Evolutionary conservation across 139 green algal genomes (phyloP).

Genomic region (Volvox reticuliferus): DNA sequence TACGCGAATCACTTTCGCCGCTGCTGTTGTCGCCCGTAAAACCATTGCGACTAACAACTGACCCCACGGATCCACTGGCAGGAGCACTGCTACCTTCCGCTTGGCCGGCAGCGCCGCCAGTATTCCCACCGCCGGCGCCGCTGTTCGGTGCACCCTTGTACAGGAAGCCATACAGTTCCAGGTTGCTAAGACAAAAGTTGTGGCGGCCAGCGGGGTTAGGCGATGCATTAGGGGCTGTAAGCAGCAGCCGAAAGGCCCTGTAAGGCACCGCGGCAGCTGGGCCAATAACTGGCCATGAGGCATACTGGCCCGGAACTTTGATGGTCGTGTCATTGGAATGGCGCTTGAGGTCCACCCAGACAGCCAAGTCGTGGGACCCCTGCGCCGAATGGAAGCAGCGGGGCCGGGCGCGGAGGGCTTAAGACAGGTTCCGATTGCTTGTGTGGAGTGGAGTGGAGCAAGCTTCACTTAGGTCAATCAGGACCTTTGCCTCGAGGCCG

Average conservation of each 20-base stretch:
- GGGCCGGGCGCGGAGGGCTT: too few relatives aligned
- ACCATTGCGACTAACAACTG: background rate
- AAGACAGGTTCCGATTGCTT: too few relatives aligned
- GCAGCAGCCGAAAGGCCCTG: slow-evolving; percentile 83
- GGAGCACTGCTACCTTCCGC: background rate
- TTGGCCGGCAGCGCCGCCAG: background rate
- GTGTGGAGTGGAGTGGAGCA: too few relatives aligned
- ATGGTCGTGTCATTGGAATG: slow-evolving; percentile 79
- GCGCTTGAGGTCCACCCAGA: slow-evolving; percentile 76
- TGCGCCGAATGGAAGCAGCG: slow-evolving; percentile 50
- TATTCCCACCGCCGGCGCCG: background rate
- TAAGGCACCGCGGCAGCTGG: slow-evolving; percentile 74
- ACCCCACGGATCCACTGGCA: background rate
- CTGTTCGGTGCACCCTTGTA: background rate
- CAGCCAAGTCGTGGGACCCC: slow-evolving; percentile 77
- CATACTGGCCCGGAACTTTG: slow-evolving; percentile 79
- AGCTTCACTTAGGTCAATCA: too few relatives aligned
- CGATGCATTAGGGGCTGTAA: slow-evolving; percentile 59
- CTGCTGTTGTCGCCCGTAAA: background rate
- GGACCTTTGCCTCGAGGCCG: too few relatives aligned
- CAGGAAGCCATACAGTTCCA: slow-evolving; percentile 90
- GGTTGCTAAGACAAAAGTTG: slow-evolving; percentile 75
- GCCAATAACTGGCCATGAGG: slow-evolving; percentile 83
- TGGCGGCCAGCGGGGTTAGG: slow-evolving; percentile 47
- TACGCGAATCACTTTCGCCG: background rate